Evolutionary conservation across 805 yeast genomes (phyloP).

Genomic region (Jamesozyma spencerorum): DNA sequence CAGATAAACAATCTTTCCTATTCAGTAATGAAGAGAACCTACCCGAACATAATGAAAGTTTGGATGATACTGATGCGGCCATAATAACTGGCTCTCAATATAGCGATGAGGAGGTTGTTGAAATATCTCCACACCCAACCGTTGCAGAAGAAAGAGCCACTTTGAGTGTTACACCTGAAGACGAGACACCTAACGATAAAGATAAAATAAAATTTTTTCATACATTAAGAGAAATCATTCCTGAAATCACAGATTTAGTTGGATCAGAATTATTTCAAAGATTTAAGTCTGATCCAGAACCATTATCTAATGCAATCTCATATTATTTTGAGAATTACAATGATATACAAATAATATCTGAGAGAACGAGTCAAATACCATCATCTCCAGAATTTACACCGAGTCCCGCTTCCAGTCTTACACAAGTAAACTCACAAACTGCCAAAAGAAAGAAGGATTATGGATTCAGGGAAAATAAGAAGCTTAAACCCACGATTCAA

Average conservation of each 20-base stretch:
- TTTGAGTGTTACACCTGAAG: too few relatives aligned
- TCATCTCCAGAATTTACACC: not conserved
- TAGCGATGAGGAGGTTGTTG: too few relatives aligned
- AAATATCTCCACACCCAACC: too few relatives aligned
- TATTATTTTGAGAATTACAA: slow-evolving; percentile 31
- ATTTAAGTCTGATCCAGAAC: slow-evolving; percentile 21
- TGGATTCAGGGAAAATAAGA: slow-evolving; percentile 6
- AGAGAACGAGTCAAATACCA: too few relatives aligned
- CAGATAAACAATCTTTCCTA: slow-evolving; percentile 16
- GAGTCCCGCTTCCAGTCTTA: not conserved
- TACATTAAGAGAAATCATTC: slow-evolving; percentile 31
- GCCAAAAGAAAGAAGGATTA: slow-evolving; percentile 5
- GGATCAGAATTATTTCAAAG: slow-evolving; percentile 21
- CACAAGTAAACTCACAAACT: not conserved
- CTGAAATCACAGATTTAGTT: slow-evolving; percentile 21
- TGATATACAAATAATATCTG: not conserved
- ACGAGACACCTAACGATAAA: not conserved
- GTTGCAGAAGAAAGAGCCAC: too few relatives aligned
- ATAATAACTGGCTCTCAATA: slow-evolving; percentile 1
- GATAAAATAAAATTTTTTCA: slow-evolving; percentile 19
- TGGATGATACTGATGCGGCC: slow-evolving; percentile 1
- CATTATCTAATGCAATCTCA: slow-evolving; percentile 33
- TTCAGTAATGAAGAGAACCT: slow-evolving; percentile 7
- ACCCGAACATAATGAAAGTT: not conserved
- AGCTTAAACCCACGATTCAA: slow-evolving; percentile 8